These are phyloP conservation scores for Dipteronia dyeriana DNA, from an alignment of 345 rosid genomes.

Conservation along the genomic window DNA sequence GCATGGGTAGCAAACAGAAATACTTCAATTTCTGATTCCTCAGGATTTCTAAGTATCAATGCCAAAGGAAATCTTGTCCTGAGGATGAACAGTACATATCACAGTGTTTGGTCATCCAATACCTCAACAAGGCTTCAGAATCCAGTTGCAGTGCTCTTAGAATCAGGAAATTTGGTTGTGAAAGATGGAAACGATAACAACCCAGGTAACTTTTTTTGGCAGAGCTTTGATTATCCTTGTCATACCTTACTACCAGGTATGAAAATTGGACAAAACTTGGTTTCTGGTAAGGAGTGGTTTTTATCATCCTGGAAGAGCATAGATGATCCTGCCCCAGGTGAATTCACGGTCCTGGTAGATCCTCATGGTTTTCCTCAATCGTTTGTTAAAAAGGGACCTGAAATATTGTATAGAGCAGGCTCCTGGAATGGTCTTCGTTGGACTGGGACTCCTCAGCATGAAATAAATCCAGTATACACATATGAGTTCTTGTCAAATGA, in stretches of 20 bases:
- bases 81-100: slow-evolving; percentile 15
- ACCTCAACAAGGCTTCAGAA: not conserved
- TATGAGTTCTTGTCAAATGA: slow-evolving; percentile 13
- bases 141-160: slow-evolving; percentile 19
- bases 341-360: slow-evolving; percentile 29
- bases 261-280: slow-evolving; percentile 47
- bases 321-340: slow-evolving; percentile 43
- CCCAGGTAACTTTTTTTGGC: slow-evolving; percentile 16
- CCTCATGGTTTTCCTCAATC: slow-evolving; percentile 43
- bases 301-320: slow-evolving; percentile 38
- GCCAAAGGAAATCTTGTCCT: slow-evolving; percentile 24
- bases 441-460: slow-evolving; percentile 10
- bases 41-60: slow-evolving; percentile 28
- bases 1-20: slow-evolving; percentile 26
- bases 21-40: slow-evolving; percentile 23
- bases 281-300: slow-evolving; percentile 32
- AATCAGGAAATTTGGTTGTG: slow-evolving; percentile 51
- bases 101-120: slow-evolving; percentile 40
- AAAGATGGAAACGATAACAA: slow-evolving; percentile 25
- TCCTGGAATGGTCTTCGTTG: slow-evolving; percentile 53
- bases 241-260: slow-evolving; percentile 49
- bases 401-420: slow-evolving; percentile 37
- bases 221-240: slow-evolving; percentile 41
- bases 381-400: slow-evolving; percentile 18
- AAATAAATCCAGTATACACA: slow-evolving; percentile 3